Conservation (phyloP, 163 green algal genomes). For the Chloromonas sp. region DNA sequence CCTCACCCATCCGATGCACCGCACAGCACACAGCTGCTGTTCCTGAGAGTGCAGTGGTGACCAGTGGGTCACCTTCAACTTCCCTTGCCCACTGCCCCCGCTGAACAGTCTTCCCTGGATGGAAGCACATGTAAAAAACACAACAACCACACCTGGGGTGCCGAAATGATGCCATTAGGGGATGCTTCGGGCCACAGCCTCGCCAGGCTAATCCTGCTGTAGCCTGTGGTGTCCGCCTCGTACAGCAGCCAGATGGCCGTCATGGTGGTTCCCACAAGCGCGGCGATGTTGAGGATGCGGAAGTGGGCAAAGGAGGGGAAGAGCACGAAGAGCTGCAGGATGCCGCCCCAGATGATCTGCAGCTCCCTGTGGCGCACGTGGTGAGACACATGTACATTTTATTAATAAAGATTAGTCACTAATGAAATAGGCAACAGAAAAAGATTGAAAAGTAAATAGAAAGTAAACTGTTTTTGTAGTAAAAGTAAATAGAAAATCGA, state of each 20-base stretch:
- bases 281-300: slow-evolving; percentile 28
- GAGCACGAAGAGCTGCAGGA: slow-evolving; percentile 20
- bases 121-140: no score
- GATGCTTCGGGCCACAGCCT: slow-evolving; percentile 1
- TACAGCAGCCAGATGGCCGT: slow-evolving; percentile 24
- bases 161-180: not conserved
- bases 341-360: slow-evolving; percentile 26
- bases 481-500: no score
- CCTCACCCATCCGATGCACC: no score
- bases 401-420: no score
- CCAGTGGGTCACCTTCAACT: no score
- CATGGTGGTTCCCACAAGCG: slow-evolving; percentile 21
- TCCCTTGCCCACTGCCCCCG: no score
- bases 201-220: not conserved
- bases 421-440: no score
- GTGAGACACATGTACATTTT: not conserved
- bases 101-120: no score
- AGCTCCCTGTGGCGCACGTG: not conserved
- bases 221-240: slow-evolving; percentile 9
- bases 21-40: no score
- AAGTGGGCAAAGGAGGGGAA: slow-evolving; percentile 28
- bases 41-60: no score
- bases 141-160: not conserved
- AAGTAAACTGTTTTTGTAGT: no score
- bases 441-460: no score